Evolutionary conservation across 2,329 filamentous ascomycete species (phyloP).

Genomic region (Thielaviopsis musarum): DNA sequence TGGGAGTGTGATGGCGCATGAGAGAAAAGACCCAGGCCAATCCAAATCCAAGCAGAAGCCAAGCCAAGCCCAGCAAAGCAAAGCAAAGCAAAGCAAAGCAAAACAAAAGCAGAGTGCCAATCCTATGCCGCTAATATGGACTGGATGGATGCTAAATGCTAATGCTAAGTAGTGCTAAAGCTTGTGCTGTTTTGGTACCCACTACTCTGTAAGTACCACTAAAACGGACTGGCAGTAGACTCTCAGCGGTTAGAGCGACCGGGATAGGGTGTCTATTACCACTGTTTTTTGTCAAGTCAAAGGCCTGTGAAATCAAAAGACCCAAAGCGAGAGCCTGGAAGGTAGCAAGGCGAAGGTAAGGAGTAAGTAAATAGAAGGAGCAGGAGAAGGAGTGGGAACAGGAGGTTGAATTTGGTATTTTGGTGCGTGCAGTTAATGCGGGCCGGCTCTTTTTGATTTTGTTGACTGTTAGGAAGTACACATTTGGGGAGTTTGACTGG

Average conservation of each 20-base stretch:
- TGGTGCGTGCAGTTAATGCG: neutral
- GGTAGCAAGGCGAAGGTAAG: too few species aligned
- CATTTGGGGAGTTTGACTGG: too few species aligned
- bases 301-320: too few species aligned
- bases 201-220: too few species aligned
- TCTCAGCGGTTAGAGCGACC: too few species aligned
- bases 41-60: neutral
- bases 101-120: too few species aligned
- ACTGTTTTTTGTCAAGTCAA: too few species aligned
- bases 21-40: conserved; percentile 5
- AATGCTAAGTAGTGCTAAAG: neutral
- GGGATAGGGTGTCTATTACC: too few species aligned
- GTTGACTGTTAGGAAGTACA: neutral
- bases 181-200: neutral
- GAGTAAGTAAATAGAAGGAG: neutral
- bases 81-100: too few species aligned
- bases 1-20: conserved; percentile 8
- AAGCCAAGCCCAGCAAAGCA: neutral
- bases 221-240: too few species aligned
- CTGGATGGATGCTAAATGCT: neutral
- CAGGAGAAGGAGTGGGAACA: neutral
- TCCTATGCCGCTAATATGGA: neutral
- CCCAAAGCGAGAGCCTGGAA: too few species aligned
- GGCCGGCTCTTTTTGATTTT: neutral
- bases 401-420: neutral